phyloP scores from a whole-genome alignment of 345 rosid species.

The Camelina hispida region DNA sequence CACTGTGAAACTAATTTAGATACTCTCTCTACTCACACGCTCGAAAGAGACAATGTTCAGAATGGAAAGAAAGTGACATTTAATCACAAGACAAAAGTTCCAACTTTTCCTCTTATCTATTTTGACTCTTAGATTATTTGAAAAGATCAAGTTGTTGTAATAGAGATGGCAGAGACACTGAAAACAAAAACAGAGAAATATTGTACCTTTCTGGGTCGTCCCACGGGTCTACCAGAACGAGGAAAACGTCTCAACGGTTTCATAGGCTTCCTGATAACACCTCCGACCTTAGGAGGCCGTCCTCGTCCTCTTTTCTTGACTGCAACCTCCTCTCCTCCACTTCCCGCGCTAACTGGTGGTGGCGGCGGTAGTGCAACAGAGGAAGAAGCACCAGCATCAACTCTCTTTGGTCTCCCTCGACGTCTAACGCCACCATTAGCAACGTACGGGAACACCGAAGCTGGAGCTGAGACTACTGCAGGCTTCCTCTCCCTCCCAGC shows the following conservation, averaged over 20 bases:
- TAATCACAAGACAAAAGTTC: conserved; percentile 36
- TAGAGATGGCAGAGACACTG: background rate
- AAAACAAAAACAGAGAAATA: background rate
- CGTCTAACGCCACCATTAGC: conserved; percentile 49
- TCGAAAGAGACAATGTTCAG: conserved; percentile 38
- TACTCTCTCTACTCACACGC: conserved; percentile 23
- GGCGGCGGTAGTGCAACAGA: conserved; percentile 13
- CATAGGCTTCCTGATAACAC: conserved; percentile 42
- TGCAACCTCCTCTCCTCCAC: conserved; percentile 26
- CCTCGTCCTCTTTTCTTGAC: conserved; percentile 58
- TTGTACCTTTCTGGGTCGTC: conserved; percentile 81
- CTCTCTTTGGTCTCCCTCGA: conserved; percentile 71
- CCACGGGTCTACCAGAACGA: conserved; percentile 58
- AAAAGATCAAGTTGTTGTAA: background rate
- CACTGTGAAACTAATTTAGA: conserved; percentile 13
- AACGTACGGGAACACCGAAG: conserved; percentile 38
- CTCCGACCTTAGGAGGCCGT: conserved; percentile 58
- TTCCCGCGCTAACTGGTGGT: background rate
- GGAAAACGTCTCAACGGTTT: conserved; percentile 27
- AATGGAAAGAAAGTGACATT: conserved; percentile 45
- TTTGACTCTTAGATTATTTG: conserved; percentile 13
- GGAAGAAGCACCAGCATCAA: conserved; percentile 25
- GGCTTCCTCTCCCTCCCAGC: conserved; percentile 44
- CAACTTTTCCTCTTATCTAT: conserved; percentile 20
- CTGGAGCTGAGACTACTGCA: conserved; percentile 27